Percentiles rank a stretch among this genome's conserved stretches.
Evolutionary conservation across 495 filamentous ascomycete genomes (phyloP).

Genomic region (Talaromyces nanjingensis): DNA sequence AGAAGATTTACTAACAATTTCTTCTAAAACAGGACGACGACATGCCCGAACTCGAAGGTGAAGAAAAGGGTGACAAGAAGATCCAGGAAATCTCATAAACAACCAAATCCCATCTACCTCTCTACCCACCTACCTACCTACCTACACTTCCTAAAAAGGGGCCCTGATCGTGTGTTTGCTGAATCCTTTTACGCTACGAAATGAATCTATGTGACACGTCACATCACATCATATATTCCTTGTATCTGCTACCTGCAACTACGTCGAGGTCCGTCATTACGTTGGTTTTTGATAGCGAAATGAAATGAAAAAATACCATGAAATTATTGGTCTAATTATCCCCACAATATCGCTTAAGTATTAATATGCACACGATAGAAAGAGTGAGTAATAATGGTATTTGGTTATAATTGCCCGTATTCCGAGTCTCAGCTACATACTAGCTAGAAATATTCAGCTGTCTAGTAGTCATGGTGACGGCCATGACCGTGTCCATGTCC

Average conservation of each 20-base stretch:
- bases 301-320: neutral
- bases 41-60: conserved; percentile 54
- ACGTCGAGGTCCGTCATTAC: conserved; percentile 2
- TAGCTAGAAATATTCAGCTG: neutral
- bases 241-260: conserved; percentile 3
- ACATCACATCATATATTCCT: neutral
- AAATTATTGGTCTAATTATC: neutral
- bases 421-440: neutral
- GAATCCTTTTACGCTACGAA: neutral
- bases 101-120: neutral
- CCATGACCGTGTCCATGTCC: conserved; percentile 8
- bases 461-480: conserved; percentile 1
- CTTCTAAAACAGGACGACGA: conserved; percentile 40
- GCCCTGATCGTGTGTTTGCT: neutral
- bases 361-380: no score
- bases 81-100: conserved; percentile 51
- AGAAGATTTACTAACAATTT: conserved; percentile 26
- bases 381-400: neutral
- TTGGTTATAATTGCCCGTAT: neutral
- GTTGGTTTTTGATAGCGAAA: conserved; percentile 1
- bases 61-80: conserved; percentile 41
- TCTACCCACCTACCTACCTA: neutral
- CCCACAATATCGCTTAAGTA: neutral
- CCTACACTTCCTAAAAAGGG: neutral
- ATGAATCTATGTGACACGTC: neutral